These are phyloP conservation scores for Cicer judaicum DNA, from an alignment of 306 rosid genomes.

Conservation along the genomic window DNA sequence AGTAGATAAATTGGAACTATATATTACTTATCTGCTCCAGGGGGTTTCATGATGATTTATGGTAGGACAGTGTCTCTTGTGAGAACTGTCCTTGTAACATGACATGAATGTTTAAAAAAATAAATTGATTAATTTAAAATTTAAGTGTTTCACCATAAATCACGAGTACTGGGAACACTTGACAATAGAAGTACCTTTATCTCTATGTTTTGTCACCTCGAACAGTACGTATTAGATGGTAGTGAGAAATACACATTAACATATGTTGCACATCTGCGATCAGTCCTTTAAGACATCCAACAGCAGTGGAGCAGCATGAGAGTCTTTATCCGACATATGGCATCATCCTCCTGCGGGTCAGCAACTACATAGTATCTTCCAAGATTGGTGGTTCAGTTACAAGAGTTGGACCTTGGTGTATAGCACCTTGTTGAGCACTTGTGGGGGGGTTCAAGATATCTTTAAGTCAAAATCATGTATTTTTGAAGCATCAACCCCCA, in stretches of 20 bases:
- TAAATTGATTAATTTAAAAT: constrained; percentile 31
- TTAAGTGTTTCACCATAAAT: neutral
- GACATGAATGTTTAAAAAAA: constrained; percentile 4
- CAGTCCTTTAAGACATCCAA: constrained; percentile 46
- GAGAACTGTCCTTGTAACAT: constrained; percentile 30
- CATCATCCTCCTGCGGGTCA: constrained; percentile 38
- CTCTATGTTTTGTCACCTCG: constrained; percentile 22
- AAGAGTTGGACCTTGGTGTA: constrained; percentile 46
- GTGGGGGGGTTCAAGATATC: constrained; percentile 75
- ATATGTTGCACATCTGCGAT: constrained; percentile 40
- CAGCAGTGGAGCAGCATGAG: constrained; percentile 45
- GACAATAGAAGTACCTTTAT: constrained; percentile 3
- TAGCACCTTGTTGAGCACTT: constrained; percentile 67
- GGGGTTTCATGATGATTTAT: constrained; percentile 14
- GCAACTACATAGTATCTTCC: constrained; percentile 41
- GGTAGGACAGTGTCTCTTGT: constrained; percentile 12
- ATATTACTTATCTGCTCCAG: constrained; percentile 17
- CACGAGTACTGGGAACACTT: neutral
- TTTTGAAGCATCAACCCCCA: constrained; percentile 82
- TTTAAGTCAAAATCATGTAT: constrained; percentile 62
- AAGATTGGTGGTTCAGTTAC: constrained; percentile 44
- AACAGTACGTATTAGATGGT: constrained; percentile 5
- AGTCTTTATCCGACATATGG: constrained; percentile 33
- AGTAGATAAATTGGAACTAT: neutral
- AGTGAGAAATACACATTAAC: constrained; percentile 24